Percentiles rank a stretch among this genome's conserved stretches.
Evolutionary conservation across 2,329 filamentous ascomycete genomes (phyloP).

Genomic region (Scopulariopsis brevicaulis): DNA sequence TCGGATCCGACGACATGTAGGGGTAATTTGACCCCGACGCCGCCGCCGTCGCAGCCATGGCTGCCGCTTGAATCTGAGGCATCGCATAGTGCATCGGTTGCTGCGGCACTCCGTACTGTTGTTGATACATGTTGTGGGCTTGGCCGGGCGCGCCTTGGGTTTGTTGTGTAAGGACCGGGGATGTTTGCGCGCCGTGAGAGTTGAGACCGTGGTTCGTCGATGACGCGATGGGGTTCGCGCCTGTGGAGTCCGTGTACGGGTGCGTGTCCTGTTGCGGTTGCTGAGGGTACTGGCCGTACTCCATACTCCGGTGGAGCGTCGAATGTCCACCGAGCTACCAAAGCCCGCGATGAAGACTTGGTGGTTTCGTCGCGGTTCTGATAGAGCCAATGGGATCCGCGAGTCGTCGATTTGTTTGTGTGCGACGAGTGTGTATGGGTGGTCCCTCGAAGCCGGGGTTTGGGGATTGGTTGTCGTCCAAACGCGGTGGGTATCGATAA

Average conservation of each 20-base stretch:
- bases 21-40: slow-evolving; percentile 74
- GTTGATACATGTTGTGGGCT: slow-evolving; percentile 58
- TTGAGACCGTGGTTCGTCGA: slow-evolving; percentile 61
- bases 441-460: neutral
- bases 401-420: neutral
- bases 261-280: slow-evolving; percentile 52
- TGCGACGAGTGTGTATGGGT: neutral
- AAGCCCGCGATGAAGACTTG: slow-evolving; percentile 7
- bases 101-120: slow-evolving; percentile 63
- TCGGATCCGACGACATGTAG: slow-evolving; percentile 60
- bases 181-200: slow-evolving; percentile 58
- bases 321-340: slow-evolving; percentile 10
- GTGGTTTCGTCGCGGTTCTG: slow-evolving; percentile 15
- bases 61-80: slow-evolving; percentile 75
- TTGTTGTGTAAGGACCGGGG: slow-evolving; percentile 71
- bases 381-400: slow-evolving; percentile 3
- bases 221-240: slow-evolving; percentile 55
- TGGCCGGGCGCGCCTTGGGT: slow-evolving; percentile 55
- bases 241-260: slow-evolving; percentile 48
- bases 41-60: slow-evolving; percentile 84
- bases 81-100: slow-evolving; percentile 75
- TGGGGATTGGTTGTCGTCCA: neutral
- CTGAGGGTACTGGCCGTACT: slow-evolving; percentile 64
- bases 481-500: slow-evolving; percentile 3
- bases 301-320: slow-evolving; percentile 45